A percentile compares a stretch with the other conserved stretches of the same genome.
phyloP scores from a whole-genome alignment of 306 rosid genomes.

The Trifolium fragiferum region DNA sequence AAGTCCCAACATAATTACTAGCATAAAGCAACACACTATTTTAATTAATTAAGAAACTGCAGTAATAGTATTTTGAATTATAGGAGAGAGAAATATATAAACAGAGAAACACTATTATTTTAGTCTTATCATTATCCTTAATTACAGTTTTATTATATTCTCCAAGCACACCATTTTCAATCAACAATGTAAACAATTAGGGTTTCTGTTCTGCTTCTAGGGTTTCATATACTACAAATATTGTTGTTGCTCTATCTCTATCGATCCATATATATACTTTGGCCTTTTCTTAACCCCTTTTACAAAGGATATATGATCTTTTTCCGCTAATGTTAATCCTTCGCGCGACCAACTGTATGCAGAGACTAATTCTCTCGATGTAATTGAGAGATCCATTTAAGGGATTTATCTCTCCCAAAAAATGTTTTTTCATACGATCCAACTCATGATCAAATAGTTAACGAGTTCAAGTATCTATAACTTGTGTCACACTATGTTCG shows the following conservation, averaged over 20 bases:
- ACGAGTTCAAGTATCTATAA: too few relatives aligned
- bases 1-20: conserved; percentile 52
- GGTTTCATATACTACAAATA: conserved; percentile 42
- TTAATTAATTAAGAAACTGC: conserved; percentile 41
- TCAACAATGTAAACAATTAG: conserved; percentile 50
- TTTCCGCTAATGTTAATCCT: not conserved
- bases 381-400: too few relatives aligned
- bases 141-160: conserved; percentile 4
- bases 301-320: not conserved
- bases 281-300: not conserved
- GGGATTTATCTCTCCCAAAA: too few relatives aligned
- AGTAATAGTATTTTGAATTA: conserved; percentile 59
- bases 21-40: conserved; percentile 54
- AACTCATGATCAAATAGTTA: too few relatives aligned
- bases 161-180: conserved; percentile 29
- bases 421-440: too few relatives aligned
- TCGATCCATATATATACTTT: not conserved
- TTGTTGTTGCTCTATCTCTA: not conserved
- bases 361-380: too few relatives aligned
- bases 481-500: too few relatives aligned
- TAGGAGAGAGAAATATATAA: conserved; percentile 54
- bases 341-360: too few relatives aligned
- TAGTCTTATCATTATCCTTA: conserved; percentile 44
- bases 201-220: conserved; percentile 57
- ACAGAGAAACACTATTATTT: conserved; percentile 7